Evolutionary conservation across 805 yeast species (phyloP).

Genomic region (Suhomyces canberraensis): DNA sequence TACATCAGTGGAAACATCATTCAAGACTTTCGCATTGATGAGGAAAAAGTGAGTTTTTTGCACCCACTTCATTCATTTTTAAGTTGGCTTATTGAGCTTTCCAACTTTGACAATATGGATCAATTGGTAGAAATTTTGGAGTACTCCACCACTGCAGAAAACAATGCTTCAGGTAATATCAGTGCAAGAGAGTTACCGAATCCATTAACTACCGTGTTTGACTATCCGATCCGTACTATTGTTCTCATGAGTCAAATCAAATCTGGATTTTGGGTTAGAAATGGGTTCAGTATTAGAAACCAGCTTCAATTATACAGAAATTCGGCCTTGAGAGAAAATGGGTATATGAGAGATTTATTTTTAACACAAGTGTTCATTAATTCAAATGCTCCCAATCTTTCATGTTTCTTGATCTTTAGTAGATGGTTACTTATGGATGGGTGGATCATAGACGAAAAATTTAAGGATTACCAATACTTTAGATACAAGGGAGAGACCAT

Average conservation of each 20-base stretch:
- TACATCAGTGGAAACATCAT: constrained; percentile 19
- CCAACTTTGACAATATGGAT: constrained; percentile 23
- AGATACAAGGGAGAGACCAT: no score
- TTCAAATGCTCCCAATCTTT: constrained; percentile 49
- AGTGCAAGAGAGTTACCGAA: constrained; percentile 10
- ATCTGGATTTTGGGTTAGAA: constrained; percentile 91
- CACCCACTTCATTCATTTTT: constrained; percentile 78
- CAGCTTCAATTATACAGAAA: constrained; percentile 79
- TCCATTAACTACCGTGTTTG: constrained; percentile 44
- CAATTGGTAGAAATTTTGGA: constrained; percentile 21
- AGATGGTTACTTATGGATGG: constrained; percentile 63
- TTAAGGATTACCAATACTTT: constrained; percentile 11
- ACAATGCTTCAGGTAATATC: background rate
- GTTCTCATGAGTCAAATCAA: constrained; percentile 81
- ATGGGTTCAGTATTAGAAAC: constrained; percentile 76
- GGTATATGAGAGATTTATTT: constrained; percentile 75
- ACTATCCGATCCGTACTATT: constrained; percentile 72
- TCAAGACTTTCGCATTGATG: constrained; percentile 25
- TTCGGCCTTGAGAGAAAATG: constrained; percentile 77
- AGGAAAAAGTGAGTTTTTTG: constrained; percentile 59
- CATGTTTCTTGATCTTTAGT: constrained; percentile 54
- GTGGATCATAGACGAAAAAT: constrained; percentile 37
- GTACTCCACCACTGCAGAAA: constrained; percentile 9
- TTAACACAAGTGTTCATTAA: constrained; percentile 63
- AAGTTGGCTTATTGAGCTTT: constrained; percentile 65